Base-by-base conservation (phyloP, 768 basidiomycete species). In the Paxillus rubicundulus region DNA sequence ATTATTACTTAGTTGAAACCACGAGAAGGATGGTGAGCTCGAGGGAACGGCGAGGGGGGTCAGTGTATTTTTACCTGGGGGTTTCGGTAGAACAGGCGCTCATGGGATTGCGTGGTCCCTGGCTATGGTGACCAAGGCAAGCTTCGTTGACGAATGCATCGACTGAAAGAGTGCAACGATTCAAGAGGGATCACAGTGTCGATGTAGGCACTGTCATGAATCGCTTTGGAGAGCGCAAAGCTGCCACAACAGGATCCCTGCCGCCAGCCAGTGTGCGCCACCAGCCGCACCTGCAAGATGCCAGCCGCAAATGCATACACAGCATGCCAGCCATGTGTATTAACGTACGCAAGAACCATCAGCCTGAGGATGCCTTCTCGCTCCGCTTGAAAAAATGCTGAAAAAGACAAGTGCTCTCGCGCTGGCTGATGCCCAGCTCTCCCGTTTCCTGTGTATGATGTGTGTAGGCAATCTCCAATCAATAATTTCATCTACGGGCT, bases 311-410 rank as follows among this genome's bases (percentile, higher is more conserved):
- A 24, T n/a, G n/a, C n/a, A n/a, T n/a, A n/a, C 24, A 24, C 24
- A 24, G 24, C 24, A 24, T 24, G 24, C 24, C 24, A 24, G 24
- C 24, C 24, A 24, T 24, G 24, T 24, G 24, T 24, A 24, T 24
- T 24, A 24, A 24, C 24, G 24, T 24, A 24, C 24, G 24, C 24
- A 24, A 24, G 24, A 24, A 24, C 24, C 24, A 4, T 6, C 24
- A 24, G 24, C 24, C 24, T 24, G 24, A 5, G 5, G 5, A 24
- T 24, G 21, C 21, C 21, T 18, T 51, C 40, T 42, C 41, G 30
- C 63, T 66, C 63, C 63, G 63, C 64, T 57, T 55, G 52, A 65
- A 65, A 53, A 63, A 45, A 41, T 24, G 17, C 12, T 17, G 49
- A 56, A 56, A 55, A 56, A 49, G 27, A 16, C 3, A 21, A 9